Percentiles rank a stretch among this genome's conserved stretches.
Conservation (phyloP, 2,329 filamentous ascomycete species). For the Stagonosporopsis tanaceti region DNA sequence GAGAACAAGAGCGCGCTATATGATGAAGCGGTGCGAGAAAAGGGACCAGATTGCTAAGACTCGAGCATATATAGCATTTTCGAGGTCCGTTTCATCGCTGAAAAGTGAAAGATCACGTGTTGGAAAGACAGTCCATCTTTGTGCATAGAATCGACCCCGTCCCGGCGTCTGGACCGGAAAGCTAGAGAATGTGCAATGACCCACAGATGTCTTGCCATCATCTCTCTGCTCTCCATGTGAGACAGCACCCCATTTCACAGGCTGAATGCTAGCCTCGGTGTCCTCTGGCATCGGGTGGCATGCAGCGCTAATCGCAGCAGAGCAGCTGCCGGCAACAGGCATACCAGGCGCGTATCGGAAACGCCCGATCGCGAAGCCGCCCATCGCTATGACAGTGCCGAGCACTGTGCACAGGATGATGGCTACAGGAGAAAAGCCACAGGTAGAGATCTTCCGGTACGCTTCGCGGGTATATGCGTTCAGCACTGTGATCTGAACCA, state of each 20-base stretch:
- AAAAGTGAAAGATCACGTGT: not conserved
- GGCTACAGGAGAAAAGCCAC: constrained; percentile 17
- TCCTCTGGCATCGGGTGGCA: constrained; percentile 36
- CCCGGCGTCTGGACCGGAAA: constrained; percentile 23
- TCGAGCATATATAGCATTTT: not conserved
- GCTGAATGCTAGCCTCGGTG: constrained; percentile 21
- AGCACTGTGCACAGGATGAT: constrained; percentile 25
- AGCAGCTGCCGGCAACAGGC: constrained; percentile 38
- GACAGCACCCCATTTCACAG: constrained; percentile 41
- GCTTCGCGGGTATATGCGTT: not conserved
- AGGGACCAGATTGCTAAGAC: no score
- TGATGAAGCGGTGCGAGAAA: not conserved
- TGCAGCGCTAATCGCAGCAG: constrained; percentile 46
- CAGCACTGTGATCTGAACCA: constrained; percentile 41
- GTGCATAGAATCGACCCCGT: constrained; percentile 21
- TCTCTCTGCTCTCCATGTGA: not conserved
- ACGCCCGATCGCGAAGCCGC: constrained; percentile 21
- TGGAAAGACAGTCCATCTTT: not conserved
- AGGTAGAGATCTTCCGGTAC: constrained; percentile 12
- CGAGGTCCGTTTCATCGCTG: not conserved
- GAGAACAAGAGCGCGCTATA: constrained; percentile 27
- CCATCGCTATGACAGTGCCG: constrained; percentile 17
- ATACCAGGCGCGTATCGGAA: constrained; percentile 32
- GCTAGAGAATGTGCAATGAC: constrained; percentile 32
- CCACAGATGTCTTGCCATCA: constrained; percentile 11